Base-by-base conservation (phyloP, 345 rosid species). In the Nasturtium officinale region DNA sequence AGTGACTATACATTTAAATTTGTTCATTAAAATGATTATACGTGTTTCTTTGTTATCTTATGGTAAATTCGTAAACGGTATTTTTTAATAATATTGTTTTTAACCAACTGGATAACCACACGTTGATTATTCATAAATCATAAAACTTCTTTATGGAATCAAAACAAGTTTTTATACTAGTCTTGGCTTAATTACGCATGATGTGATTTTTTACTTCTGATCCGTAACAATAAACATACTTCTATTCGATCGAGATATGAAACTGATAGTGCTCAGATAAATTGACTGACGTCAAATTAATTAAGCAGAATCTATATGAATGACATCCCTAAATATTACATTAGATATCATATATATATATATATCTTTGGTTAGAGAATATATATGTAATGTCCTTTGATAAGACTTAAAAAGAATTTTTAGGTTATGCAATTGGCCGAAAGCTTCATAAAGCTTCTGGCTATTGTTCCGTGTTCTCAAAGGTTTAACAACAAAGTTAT, bases 361-460 rank as follows among this genome's bases (percentile, higher is more conserved):
- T 28, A 10, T 32, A 18, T 46, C 3, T 50, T 35, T 32, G 16
- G 23, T 10, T 21, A 35, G 9, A 13, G 25, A 45, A 43, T 13
- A 38, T 12, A 12, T 38, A 38, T 40, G 16, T 13, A 10, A 15
- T 57, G 61, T 57, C 42, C 15, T 30, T 33, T 35, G 26, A 32
- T 50, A 33, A 38, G n/a, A 20, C 45, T 21, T 8, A 18, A 33
- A 13, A 52, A 54, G 59, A 63, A 35, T 13, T 47, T 61, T 56
- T 69, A 26, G 65, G 26, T 55, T 33, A 57, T 63, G 50, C 8
- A 33, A n/a, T 46, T 69, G 52, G 71, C 71, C 79, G 75, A 69
- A 76, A 76, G 71, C 13, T 69, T 10, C 52, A 28, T 25, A 62
- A 62, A 76, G 25, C 25, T 23, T 23, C 25, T 23, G 25, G 25